A percentile compares a stretch with the other conserved stretches of the same genome.
Evolutionary conservation across 2,329 filamentous ascomycete genomes (phyloP).

Genomic region (Purpureocillium lavendulum): DNA sequence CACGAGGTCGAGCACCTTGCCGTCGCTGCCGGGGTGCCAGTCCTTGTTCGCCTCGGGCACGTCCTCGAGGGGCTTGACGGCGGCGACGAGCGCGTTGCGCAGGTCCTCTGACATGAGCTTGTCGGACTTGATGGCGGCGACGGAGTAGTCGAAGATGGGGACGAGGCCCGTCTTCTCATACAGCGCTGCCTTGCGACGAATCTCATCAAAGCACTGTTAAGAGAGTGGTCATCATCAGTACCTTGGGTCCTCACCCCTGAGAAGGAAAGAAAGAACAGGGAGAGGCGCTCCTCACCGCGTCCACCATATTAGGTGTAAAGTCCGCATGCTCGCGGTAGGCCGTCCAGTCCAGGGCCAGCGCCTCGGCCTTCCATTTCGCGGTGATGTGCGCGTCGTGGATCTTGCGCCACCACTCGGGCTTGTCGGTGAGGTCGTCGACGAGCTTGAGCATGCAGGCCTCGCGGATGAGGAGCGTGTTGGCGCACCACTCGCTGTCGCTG

Average conservation of each 20-base stretch:
- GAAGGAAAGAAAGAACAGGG: too few relatives aligned
- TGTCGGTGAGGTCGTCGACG: constrained; percentile 24
- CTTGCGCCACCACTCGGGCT: constrained; percentile 25
- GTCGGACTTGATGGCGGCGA: constrained; percentile 27
- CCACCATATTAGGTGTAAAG: constrained; percentile 21
- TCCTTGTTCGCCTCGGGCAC: constrained; percentile 42
- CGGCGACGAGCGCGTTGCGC: constrained; percentile 28
- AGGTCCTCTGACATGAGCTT: constrained; percentile 15
- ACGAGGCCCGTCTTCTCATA: constrained; percentile 23
- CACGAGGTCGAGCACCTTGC: constrained; percentile 52
- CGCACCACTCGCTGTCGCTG: constrained; percentile 12
- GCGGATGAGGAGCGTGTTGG: constrained; percentile 17
- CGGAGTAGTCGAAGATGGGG: constrained; percentile 22
- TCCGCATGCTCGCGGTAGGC: constrained; percentile 12
- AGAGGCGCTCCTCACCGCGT: constrained; percentile 12
- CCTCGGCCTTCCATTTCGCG: constrained; percentile 20
- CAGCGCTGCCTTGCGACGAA: constrained; percentile 21
- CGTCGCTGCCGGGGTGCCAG: constrained; percentile 51
- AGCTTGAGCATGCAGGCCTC: constrained; percentile 23
- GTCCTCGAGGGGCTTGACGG: constrained; percentile 39
- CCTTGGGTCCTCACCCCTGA: too few relatives aligned
- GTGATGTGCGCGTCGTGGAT: constrained; percentile 16
- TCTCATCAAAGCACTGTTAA: constrained; percentile 26
- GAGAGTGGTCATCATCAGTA: too few relatives aligned
- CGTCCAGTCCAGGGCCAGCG: constrained; percentile 19